Conservation (phyloP, 2,329 filamentous ascomycete genomes). For the Neofusicoccum kwambonambiense region DNA sequence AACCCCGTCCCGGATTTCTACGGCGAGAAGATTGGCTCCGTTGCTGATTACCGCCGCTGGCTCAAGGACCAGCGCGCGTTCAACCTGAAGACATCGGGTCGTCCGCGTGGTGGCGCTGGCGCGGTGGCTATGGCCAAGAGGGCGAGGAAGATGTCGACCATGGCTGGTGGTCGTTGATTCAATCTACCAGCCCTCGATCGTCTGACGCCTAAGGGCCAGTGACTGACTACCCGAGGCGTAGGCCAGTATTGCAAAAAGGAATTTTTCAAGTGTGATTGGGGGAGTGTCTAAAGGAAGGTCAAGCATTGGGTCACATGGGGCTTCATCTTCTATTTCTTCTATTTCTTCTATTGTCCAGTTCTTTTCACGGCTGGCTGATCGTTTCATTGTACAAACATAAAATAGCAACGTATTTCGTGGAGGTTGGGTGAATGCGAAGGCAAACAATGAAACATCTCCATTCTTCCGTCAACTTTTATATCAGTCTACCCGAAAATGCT, state of each 20-base stretch:
- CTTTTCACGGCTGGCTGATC: neutral
- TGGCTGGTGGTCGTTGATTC: neutral
- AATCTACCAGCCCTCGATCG: too few species aligned
- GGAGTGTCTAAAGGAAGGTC: neutral
- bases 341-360: neutral
- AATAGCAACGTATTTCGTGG: neutral
- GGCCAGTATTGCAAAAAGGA: too few species aligned
- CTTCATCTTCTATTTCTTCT: neutral
- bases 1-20: conserved; percentile 98
- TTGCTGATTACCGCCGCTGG: conserved; percentile 89
- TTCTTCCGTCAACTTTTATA: neutral
- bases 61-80: conserved; percentile 96
- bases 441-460: conserved; percentile 6
- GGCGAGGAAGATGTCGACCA: neutral
- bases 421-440: neutral
- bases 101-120: conserved; percentile 57
- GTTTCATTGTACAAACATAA: conserved; percentile 9
- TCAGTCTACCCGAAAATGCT: too few species aligned
- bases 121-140: conserved; percentile 9
- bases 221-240: too few species aligned
- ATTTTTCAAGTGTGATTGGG: too few species aligned
- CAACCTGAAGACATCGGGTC: conserved; percentile 67
- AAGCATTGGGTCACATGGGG: neutral
- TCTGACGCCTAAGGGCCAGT: too few species aligned
- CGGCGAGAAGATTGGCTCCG: conserved; percentile 95